These are phyloP conservation scores for Penicillium janthinellum DNA, from an alignment of 2,329 filamentous ascomycete genomes.

Conservation along the genomic window DNA sequence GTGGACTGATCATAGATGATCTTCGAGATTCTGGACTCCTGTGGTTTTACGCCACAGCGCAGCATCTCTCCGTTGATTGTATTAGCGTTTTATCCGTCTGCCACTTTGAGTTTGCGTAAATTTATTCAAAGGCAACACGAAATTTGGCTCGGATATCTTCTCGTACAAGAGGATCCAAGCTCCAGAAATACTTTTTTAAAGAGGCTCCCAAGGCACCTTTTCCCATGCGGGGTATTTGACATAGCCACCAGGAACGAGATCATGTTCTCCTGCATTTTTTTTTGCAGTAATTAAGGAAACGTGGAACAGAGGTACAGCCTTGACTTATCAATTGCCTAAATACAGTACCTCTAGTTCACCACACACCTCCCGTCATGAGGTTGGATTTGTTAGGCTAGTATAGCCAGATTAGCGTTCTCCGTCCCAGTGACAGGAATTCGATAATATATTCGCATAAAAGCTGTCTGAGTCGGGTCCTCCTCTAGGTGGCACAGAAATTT, in stretches of 20 bases:
- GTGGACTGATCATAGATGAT: constrained; percentile 25
- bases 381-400: not conserved
- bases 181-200: constrained; percentile 9
- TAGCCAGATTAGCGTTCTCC: not conserved
- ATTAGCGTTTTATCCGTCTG: constrained; percentile 3
- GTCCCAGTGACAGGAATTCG: not conserved
- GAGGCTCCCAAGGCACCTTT: constrained; percentile 19
- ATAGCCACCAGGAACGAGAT: constrained; percentile 23
- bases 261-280: constrained; percentile 17
- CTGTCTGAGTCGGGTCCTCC: constrained; percentile 11
- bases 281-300: constrained; percentile 16
- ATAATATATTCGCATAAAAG: not conserved
- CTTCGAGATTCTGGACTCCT: constrained; percentile 17
- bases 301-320: constrained; percentile 20
- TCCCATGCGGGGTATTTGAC: constrained; percentile 23
- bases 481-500: constrained; percentile 17
- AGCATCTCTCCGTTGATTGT: constrained; percentile 17
- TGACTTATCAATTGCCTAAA: constrained; percentile 15
- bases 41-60: constrained; percentile 15
- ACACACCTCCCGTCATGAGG: constrained; percentile 13
- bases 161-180: constrained; percentile 14
- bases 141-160: constrained; percentile 22
- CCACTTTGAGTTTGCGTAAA: constrained; percentile 9
- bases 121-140: constrained; percentile 20
- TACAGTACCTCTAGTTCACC: constrained; percentile 17